Evolutionary conservation across 208 protist genomes (phyloP).

Genomic region (Acanthamoeba pearcei): DNA sequence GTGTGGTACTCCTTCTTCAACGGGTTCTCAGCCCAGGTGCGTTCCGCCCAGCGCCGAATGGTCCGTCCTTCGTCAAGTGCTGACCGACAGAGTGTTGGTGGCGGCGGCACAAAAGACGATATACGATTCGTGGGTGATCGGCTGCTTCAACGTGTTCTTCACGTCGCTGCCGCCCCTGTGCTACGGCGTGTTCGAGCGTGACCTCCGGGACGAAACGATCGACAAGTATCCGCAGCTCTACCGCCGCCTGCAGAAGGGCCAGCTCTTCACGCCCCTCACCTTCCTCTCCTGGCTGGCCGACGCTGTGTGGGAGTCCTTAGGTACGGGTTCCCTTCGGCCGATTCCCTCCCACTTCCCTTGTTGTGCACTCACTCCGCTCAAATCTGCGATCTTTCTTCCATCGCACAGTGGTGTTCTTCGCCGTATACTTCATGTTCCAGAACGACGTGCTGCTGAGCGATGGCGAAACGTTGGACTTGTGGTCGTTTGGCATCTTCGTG

Average conservation of each 20-base stretch:
- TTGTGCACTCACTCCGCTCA: background rate
- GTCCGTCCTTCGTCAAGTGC: background rate
- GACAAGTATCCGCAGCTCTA: slow-evolving; percentile 25
- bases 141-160: slow-evolving; percentile 90
- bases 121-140: slow-evolving; percentile 78
- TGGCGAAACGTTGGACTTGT: slow-evolving; percentile 5
- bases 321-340: background rate
- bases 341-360: background rate
- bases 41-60: background rate
- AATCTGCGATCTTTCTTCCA: background rate
- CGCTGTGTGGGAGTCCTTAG: slow-evolving; percentile 45
- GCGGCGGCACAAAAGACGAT: slow-evolving; percentile 77
- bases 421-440: background rate
- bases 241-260: background rate
- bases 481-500: background rate
- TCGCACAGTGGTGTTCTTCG: slow-evolving; percentile 31
- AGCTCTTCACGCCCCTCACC: slow-evolving; percentile 30
- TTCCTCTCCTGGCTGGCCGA: slow-evolving; percentile 45
- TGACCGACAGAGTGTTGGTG: background rate
- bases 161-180: slow-evolving; percentile 89
- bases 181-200: slow-evolving; percentile 89
- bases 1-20: slow-evolving; percentile 93
- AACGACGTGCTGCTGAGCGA: background rate
- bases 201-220: slow-evolving; percentile 31
- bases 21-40: slow-evolving; percentile 94